A percentile compares a stretch with the other conserved stretches of the same genome.
phyloP scores from a whole-genome alignment of 2,329 filamentous ascomycete species.

The Sporothrix pallida region DNA sequence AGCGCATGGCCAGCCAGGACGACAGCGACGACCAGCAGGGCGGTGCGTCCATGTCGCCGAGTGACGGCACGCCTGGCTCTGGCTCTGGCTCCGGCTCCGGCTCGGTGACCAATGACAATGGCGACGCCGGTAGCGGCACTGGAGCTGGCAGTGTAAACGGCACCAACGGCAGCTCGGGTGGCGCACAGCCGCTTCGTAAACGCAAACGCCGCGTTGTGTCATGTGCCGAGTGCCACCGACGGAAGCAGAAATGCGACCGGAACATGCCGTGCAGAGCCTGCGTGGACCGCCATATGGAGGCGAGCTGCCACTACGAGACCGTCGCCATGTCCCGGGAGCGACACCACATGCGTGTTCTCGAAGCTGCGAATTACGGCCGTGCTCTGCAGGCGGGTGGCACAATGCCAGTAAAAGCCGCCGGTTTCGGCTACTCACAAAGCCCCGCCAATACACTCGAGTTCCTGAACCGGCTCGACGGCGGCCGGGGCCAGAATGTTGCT shows the following conservation, averaged over 20 bases:
- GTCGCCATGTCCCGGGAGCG: constrained; percentile 52
- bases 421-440: constrained; percentile 61
- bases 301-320: constrained; percentile 63
- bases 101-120: constrained; percentile 17
- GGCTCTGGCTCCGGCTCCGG: neutral
- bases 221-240: constrained; percentile 67
- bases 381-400: constrained; percentile 42
- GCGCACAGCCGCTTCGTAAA: constrained; percentile 55
- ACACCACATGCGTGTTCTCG: constrained; percentile 40
- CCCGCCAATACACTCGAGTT: constrained; percentile 61
- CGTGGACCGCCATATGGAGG: constrained; percentile 60
- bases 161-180: neutral
- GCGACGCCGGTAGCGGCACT: neutral
- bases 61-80: neutral
- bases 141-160: neutral
- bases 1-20: constrained; percentile 30
- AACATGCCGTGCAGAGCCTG: constrained; percentile 66
- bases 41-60: neutral
- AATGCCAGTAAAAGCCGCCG: constrained; percentile 52
- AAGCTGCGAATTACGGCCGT: constrained; percentile 36
- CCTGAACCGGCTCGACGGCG: constrained; percentile 60
- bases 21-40: constrained; percentile 13
- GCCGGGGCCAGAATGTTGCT: constrained; percentile 33
- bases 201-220: constrained; percentile 66
- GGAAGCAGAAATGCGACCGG: constrained; percentile 69